Evolutionary conservation across 2,329 filamentous ascomycete species (phyloP), one percentile per base, ranked within the genome.

Genomic region (Phyllosticta citribraziliensis): DNA sequence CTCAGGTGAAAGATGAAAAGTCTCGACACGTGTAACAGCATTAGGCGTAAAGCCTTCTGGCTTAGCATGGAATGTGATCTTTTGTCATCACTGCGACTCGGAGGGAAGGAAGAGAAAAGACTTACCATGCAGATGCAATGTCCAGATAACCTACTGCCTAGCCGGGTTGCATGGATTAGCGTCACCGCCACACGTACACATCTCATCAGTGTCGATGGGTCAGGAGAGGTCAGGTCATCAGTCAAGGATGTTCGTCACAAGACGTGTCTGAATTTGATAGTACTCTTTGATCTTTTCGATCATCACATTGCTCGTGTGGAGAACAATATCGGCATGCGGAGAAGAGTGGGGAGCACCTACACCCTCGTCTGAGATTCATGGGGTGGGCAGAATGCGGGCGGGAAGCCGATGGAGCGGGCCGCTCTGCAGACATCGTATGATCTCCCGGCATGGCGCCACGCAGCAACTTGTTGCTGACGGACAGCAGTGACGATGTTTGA

Each of bases 41-140:
- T 63, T 17, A 60, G 63, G 64, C 51, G 55, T 50, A 53, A 66
- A 56, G 58, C 64, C 66, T 64, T 68, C 66, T 64, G 66, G 61
- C 55, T 68, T 68, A 68, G 66, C 66, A 68, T 68, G 66, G 66
- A 68, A 68, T 68, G 61, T 67, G 60, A 62, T 66, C 62, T 66
- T 64, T 57, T 64, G 58, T 67, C 65, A 66, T 68, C 66, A 68
- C 64, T 54, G 35, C 51, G 62, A 24, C 55, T 47, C 17, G 47
- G 10, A 54, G 40, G 58, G 8, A 14, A 19, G 33, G 14, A 40
- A 52, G n/a, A 61, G 24, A 52, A 20, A n/a, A 47, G 10, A 14
- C 25, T 30, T 24, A 55, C 56, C 56, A 35, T 60, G 55, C 40
- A 52, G 24, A 33, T 33, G 19, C 20, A 19, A 57, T 30, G 55